Conservation (phyloP, 345 rosid species). For the Gossypium longicalyx region DNA sequence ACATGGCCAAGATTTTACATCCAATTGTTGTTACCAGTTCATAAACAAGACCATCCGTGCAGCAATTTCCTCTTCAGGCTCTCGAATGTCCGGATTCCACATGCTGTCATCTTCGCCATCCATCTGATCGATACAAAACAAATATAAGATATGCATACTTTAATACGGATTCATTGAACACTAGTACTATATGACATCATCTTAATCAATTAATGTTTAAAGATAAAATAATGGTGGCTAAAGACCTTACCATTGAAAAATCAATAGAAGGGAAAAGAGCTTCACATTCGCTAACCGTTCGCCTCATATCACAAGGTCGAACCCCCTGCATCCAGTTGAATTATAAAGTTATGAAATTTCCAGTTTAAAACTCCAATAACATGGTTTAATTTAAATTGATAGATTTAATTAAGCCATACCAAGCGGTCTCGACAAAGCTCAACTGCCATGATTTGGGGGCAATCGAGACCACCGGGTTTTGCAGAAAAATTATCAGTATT, state of each 20-base stretch:
- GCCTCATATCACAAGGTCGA: slow-evolving; percentile 82
- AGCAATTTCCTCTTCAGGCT: slow-evolving; percentile 49
- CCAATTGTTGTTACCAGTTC: slow-evolving; percentile 38
- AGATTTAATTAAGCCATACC: slow-evolving; percentile 26
- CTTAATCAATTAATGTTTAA: background rate
- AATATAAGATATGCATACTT: background rate
- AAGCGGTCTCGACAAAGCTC: slow-evolving; percentile 69
- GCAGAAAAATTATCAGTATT: slow-evolving; percentile 29
- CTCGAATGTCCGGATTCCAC: slow-evolving; percentile 59
- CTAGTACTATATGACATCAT: no score
- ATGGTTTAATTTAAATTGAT: background rate
- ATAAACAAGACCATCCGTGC: slow-evolving; percentile 54
- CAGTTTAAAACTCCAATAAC: background rate
- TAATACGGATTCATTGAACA: background rate
- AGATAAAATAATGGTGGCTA: background rate
- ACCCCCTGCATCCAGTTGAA: slow-evolving; percentile 46
- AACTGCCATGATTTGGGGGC: slow-evolving; percentile 48
- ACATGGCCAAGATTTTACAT: background rate
- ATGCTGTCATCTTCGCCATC: slow-evolving; percentile 60
- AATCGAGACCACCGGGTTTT: slow-evolving; percentile 39
- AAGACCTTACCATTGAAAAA: slow-evolving; percentile 62
- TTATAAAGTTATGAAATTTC: background rate
- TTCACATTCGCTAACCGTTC: slow-evolving; percentile 48
- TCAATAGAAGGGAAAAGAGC: slow-evolving; percentile 69
- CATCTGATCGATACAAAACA: slow-evolving; percentile 38